Conservation (phyloP, 768 basidiomycete genomes). For the Podaxis rugospora region DNA sequence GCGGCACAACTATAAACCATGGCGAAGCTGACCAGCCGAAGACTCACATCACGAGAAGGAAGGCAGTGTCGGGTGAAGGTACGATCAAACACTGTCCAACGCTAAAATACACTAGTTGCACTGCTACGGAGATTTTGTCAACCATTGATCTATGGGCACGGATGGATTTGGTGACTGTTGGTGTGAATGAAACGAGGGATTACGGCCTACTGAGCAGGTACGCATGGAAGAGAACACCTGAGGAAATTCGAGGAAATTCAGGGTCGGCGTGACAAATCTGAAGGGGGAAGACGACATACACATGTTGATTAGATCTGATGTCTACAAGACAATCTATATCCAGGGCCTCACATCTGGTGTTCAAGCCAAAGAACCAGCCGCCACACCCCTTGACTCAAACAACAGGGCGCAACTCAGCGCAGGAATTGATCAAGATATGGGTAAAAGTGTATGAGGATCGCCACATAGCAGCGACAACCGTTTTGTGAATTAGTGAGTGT, state of each 20-base stretch:
- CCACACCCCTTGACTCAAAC: background rate
- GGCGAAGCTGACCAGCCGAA: too few relatives aligned
- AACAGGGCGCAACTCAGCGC: background rate
- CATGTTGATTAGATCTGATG: background rate
- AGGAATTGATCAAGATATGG: background rate
- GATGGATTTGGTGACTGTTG: background rate
- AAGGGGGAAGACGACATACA: background rate
- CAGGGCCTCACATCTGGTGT: too few relatives aligned
- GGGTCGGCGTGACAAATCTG: background rate
- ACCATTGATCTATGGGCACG: background rate
- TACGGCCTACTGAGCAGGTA: background rate
- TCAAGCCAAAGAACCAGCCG: background rate
- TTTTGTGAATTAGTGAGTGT: background rate
- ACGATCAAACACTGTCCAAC: background rate
- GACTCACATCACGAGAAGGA: background rate
- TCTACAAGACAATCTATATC: background rate
- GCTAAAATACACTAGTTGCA: background rate
- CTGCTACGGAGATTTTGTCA: background rate
- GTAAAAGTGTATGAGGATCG: background rate
- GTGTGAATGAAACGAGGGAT: background rate
- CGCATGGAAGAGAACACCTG: background rate
- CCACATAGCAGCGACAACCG: background rate
- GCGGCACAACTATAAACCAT: too few relatives aligned
- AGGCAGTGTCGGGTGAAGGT: background rate
- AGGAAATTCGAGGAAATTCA: too few relatives aligned